These are phyloP conservation scores for Pelargonium cotyledonis DNA, from an alignment of 441 rosid genomes.

Conservation along the genomic window DNA sequence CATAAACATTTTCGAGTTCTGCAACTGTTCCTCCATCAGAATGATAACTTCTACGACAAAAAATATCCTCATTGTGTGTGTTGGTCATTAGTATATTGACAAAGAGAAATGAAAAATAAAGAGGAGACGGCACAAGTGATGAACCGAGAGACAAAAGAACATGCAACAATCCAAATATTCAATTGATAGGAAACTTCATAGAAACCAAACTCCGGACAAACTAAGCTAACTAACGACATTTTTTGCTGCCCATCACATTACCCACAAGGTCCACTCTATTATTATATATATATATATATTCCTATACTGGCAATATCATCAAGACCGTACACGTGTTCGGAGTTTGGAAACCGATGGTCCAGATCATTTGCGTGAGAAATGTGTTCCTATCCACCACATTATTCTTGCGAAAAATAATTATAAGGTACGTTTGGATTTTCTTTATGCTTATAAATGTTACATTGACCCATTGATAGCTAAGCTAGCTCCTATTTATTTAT, in stretches of 20 bases:
- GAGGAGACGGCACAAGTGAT: background rate
- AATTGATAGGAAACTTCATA: slow-evolving; percentile 38
- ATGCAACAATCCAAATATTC: slow-evolving; percentile 26
- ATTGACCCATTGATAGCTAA: background rate
- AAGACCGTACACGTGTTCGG: background rate
- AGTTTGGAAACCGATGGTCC: background rate
- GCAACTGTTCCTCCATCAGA: no score
- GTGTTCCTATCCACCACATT: no score
- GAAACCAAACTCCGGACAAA: slow-evolving; percentile 28
- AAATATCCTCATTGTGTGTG: no score
- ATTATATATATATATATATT: background rate
- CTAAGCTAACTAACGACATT: slow-evolving; percentile 15
- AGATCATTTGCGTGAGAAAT: background rate
- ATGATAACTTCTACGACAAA: no score
- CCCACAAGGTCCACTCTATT: background rate
- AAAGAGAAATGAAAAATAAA: background rate
- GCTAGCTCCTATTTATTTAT: no score
- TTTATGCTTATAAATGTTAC: background rate
- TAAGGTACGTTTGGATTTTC: background rate
- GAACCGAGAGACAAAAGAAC: background rate
- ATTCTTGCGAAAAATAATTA: background rate
- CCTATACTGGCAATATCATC: background rate
- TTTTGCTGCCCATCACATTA: slow-evolving; percentile 8
- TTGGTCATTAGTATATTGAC: background rate
- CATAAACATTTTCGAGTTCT: no score